Evolutionary conservation across 2,329 filamentous ascomycete genomes (phyloP).

Genomic region (Pseudocercospora macadamiae): DNA sequence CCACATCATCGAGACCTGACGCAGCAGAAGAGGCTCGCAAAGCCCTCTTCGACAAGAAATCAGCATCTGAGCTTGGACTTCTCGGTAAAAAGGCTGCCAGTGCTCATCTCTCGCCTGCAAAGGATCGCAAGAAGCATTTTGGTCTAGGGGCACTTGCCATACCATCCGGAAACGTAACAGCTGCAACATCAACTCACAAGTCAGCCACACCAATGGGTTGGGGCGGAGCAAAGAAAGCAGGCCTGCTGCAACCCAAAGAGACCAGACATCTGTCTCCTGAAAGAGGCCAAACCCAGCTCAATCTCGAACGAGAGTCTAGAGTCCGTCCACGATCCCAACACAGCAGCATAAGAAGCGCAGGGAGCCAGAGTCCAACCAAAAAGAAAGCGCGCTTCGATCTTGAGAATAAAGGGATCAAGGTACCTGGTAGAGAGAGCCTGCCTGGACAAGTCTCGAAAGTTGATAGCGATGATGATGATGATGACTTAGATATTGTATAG

Average conservation of each 20-base stretch:
- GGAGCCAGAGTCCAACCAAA: constrained; percentile 45
- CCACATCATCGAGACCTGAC: constrained; percentile 13
- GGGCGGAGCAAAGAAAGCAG: constrained; percentile 49
- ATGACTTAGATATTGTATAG: constrained; percentile 54
- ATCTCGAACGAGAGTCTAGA: constrained; percentile 8
- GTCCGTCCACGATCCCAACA: constrained; percentile 28
- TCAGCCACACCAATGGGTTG: constrained; percentile 50
- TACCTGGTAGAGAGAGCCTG: constrained; percentile 53
- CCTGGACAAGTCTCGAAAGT: constrained; percentile 40
- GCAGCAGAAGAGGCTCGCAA: constrained; percentile 26
- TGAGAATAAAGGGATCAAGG: constrained; percentile 52
- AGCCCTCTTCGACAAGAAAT: constrained; percentile 29
- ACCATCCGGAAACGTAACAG: constrained; percentile 28
- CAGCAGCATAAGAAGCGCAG: constrained; percentile 27
- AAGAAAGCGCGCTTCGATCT: constrained; percentile 53
- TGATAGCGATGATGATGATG: constrained; percentile 49
- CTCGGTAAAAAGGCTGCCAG: constrained; percentile 48
- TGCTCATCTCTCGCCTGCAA: constrained; percentile 47
- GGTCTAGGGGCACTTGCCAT: constrained; percentile 39
- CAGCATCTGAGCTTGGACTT: constrained; percentile 45
- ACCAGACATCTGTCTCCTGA: constrained; percentile 33
- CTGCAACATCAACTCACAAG: constrained; percentile 19
- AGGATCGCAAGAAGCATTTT: constrained; percentile 43
- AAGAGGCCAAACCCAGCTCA: constrained; percentile 36
- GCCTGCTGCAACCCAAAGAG: constrained; percentile 41